Evolutionary conservation across 1,139 yeast species (phyloP), one percentile per base, ranked within the genome.

Genomic region (Candida sanyaensis): DNA sequence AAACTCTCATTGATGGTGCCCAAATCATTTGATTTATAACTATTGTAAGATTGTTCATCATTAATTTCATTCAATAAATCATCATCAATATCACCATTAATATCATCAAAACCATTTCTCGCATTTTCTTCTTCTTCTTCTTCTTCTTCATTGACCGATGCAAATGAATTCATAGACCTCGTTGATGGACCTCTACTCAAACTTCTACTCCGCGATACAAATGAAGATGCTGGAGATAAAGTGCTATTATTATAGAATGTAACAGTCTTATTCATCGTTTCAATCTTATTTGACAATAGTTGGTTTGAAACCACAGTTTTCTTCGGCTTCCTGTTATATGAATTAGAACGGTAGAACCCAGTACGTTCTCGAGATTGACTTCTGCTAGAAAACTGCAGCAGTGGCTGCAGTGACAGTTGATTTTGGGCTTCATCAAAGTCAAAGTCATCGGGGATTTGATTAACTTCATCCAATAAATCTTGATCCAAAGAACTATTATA

Each of bases 361-460:
- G 21, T 12, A 23, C 43, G 37, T 12, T 32, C 43, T 13, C 31
- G 23, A 3, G 43, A 41, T 41, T 39, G 41, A 12, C 17, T 24
- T 23, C 45, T 56, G 48, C 42, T 56, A 24, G 31, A 28, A 26
- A 32, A 12, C 24, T 26, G 47, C 44, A 11, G 45, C 17, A 10
- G 39, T 4, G 26, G 10, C 5, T 42, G 37, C 10, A 27, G 23
- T 27, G 6, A 21, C 21, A 65, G 62, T 10, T 70, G 73, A 6
- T 2, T 4, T 24, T 36, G 36, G 7, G 21, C 10, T 26, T 24
- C 9, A 9, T 75, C 77, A 56, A 80, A 81, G 45, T 81, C 83
- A 56, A 65, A 82, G 55, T 83, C 88, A 57, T 80, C 86, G 0
- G 88, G 87, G 2, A 83, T 64, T 41, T 66, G 74, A 55, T 84